Evolutionary conservation across 495 filamentous ascomycete genomes (phyloP).

Genomic region (Annulohypoxylon nitens): DNA sequence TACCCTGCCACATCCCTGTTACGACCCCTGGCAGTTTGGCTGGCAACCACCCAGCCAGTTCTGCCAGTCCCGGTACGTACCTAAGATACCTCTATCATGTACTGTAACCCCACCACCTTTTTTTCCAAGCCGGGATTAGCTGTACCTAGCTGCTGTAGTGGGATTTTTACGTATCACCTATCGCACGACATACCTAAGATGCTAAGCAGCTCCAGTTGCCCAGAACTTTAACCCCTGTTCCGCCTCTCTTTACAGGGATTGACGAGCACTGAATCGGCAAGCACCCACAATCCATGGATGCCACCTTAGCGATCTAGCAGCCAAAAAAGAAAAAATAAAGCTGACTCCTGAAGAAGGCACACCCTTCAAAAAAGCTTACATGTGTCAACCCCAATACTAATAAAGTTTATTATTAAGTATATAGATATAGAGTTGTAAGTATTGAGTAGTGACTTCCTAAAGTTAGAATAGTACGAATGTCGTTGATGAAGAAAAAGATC

Average conservation of each 20-base stretch:
- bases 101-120: slow-evolving; percentile 37
- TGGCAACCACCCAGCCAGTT: neutral
- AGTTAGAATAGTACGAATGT: too few relatives aligned
- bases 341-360: neutral
- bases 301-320: slow-evolving; percentile 22
- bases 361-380: slow-evolving; percentile 4
- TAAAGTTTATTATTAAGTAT: neutral
- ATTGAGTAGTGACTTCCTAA: slow-evolving; percentile 3
- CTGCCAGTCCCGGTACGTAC: slow-evolving; percentile 2
- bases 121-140: slow-evolving; percentile 31
- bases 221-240: slow-evolving; percentile 43
- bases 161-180: slow-evolving; percentile 49
- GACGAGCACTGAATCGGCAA: slow-evolving; percentile 30
- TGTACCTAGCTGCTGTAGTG: slow-evolving; percentile 19
- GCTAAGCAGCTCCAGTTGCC: slow-evolving; percentile 32
- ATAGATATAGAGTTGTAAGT: neutral
- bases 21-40: neutral
- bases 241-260: slow-evolving; percentile 28
- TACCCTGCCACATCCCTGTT: neutral
- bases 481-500: slow-evolving; percentile 2
- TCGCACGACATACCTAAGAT: slow-evolving; percentile 41
- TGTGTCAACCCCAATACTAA: neutral
- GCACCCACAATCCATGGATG: slow-evolving; percentile 7
- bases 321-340: slow-evolving; percentile 6
- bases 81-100: slow-evolving; percentile 7